Conservation (phyloP, 495 filamentous ascomycete genomes). For the Xylaria flabelliformis region DNA sequence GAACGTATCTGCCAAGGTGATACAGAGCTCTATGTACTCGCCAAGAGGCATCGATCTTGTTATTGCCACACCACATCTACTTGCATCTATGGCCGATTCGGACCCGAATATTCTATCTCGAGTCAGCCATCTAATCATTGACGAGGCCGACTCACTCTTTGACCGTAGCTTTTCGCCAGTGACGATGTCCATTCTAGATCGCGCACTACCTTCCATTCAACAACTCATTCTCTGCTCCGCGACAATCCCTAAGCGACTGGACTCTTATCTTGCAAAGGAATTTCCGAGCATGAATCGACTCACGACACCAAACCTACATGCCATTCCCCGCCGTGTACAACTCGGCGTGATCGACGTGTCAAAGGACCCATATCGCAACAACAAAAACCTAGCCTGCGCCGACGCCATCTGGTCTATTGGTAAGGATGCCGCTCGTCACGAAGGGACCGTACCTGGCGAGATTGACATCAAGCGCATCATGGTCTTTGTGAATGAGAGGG, state of each 20-base stretch:
- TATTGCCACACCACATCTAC: slow-evolving; percentile 85
- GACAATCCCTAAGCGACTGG: slow-evolving; percentile 89
- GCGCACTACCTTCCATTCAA: slow-evolving; percentile 74
- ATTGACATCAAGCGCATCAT: slow-evolving; percentile 83
- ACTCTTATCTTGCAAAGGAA: slow-evolving; percentile 76
- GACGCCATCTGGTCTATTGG: slow-evolving; percentile 94
- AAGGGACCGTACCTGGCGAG: slow-evolving; percentile 47
- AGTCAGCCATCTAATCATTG: slow-evolving; percentile 84
- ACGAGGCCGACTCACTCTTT: slow-evolving; percentile 94
- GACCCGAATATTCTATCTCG: slow-evolving; percentile 89
- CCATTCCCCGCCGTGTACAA: slow-evolving; percentile 92
- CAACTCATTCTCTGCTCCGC: slow-evolving; percentile 96
- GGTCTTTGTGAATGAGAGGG: slow-evolving; percentile 97
- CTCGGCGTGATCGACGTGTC: slow-evolving; percentile 91
- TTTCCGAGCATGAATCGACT: slow-evolving; percentile 85
- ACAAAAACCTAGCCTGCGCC: slow-evolving; percentile 88
- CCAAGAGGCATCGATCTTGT: slow-evolving; percentile 84
- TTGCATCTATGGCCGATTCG: slow-evolving; percentile 80
- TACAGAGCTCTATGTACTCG: slow-evolving; percentile 83
- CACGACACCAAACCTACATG: slow-evolving; percentile 92
- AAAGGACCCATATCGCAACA: slow-evolving; percentile 86
- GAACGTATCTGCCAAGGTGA: slow-evolving; percentile 73
- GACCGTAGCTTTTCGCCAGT: slow-evolving; percentile 88
- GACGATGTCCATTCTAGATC: slow-evolving; percentile 81
- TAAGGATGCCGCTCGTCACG: slow-evolving; percentile 69